A percentile compares a stretch with the other conserved stretches of the same genome.
Evolutionary conservation across 2,329 filamentous ascomycete genomes (phyloP).

Genomic region (Exophiala spinifera): DNA sequence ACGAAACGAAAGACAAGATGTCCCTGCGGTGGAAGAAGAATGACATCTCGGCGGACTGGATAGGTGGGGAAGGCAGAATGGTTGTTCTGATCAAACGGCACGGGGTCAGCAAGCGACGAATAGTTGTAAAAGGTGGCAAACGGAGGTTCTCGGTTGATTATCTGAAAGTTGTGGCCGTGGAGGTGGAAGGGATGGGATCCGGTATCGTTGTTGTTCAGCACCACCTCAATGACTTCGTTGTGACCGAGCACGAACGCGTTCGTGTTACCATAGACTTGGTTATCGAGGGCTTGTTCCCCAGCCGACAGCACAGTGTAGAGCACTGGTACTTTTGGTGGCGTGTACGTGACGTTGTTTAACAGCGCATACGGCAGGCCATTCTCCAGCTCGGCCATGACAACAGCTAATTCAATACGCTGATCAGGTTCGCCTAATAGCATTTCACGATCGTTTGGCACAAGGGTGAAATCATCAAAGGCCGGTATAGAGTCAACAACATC

Average conservation of each 20-base stretch:
- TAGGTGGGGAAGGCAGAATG: too few species aligned
- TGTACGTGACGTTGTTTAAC: constrained; percentile 74
- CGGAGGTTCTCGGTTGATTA: too few species aligned
- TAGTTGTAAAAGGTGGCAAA: too few species aligned
- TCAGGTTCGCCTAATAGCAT: constrained; percentile 58
- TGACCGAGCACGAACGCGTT: constrained; percentile 66
- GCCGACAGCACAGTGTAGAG: constrained; percentile 71
- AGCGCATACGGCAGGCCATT: constrained; percentile 60
- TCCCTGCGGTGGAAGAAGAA: constrained; percentile 54
- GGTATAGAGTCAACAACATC: constrained; percentile 53
- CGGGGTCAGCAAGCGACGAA: too few species aligned
- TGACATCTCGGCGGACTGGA: constrained; percentile 47
- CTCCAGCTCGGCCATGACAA: constrained; percentile 64
- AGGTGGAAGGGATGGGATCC: constrained; percentile 65
- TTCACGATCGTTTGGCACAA: constrained; percentile 67
- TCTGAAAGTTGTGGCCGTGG: constrained; percentile 52
- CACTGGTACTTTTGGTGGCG: constrained; percentile 70
- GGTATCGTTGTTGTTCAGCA: constrained; percentile 40
- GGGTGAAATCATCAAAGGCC: constrained; percentile 66
- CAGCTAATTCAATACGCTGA: constrained; percentile 60
- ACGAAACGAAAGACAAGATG: constrained; percentile 56
- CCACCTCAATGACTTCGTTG: constrained; percentile 45
- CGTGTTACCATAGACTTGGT: constrained; percentile 64
- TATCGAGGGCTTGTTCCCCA: constrained; percentile 54
- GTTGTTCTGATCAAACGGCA: too few species aligned